Conservation (phyloP, 2,329 filamentous ascomycete genomes). For the Cadophora gregata region DNA sequence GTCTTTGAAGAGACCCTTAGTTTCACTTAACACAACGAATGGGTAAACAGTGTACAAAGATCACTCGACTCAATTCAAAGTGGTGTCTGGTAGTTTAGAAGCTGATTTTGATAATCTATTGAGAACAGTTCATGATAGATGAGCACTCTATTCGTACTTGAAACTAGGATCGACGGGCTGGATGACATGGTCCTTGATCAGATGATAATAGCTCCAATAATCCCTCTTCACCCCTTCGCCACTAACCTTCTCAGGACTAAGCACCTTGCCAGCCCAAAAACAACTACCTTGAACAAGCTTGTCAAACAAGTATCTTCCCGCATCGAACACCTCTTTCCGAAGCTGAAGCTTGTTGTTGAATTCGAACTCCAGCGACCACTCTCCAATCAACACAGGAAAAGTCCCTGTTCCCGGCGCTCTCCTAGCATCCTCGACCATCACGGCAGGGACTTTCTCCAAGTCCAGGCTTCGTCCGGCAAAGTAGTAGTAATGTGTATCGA, state of each 20-base stretch:
- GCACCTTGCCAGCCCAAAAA: slow-evolving; percentile 11
- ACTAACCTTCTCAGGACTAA: neutral
- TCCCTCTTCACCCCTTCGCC: neutral
- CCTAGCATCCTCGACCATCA: slow-evolving; percentile 7
- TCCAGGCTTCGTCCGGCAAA: neutral
- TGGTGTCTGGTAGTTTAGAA: too few species aligned
- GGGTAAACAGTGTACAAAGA: too few species aligned
- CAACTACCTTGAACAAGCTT: slow-evolving; percentile 2
- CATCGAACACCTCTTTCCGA: neutral
- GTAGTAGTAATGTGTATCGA: slow-evolving; percentile 12
- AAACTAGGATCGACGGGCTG: slow-evolving; percentile 1
- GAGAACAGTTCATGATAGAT: too few species aligned
- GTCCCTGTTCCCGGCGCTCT: neutral
- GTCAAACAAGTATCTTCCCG: slow-evolving; percentile 9
- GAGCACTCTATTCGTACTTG: slow-evolving; percentile 1
- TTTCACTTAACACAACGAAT: too few species aligned
- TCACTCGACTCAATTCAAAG: too few species aligned
- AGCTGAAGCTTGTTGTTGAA: slow-evolving; percentile 1
- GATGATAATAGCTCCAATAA: slow-evolving; percentile 8
- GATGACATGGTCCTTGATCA: slow-evolving; percentile 5
- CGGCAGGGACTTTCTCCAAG: neutral
- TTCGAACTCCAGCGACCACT: slow-evolving; percentile 9
- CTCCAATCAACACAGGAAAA: slow-evolving; percentile 6
- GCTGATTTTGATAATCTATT: too few species aligned
- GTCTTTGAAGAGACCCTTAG: too few species aligned